Conservation (phyloP, 2,329 filamentous ascomycete species). For the Aotearoamyces nothofagi region DNA sequence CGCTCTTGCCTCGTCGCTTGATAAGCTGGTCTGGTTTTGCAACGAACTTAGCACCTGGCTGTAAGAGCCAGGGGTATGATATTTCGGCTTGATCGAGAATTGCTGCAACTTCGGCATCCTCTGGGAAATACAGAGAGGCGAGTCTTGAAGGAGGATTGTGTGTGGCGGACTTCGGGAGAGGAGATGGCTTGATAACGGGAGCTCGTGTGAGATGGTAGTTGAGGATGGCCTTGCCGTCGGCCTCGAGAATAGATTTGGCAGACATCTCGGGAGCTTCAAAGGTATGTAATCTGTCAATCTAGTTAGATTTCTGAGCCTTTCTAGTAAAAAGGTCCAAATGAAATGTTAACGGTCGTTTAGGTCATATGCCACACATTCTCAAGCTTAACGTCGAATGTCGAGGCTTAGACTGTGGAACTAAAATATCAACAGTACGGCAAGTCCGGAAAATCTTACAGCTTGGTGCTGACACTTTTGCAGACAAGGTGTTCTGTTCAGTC, state of each 20-base stretch:
- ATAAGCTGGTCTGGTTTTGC: slow-evolving; percentile 99
- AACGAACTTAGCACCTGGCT: slow-evolving; percentile 76
- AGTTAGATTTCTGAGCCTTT: too few species aligned
- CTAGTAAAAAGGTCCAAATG: too few species aligned
- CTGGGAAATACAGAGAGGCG: slow-evolving; percentile 84
- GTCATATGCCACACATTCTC: too few species aligned
- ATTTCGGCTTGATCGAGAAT: slow-evolving; percentile 91
- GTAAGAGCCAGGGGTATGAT: slow-evolving; percentile 91
- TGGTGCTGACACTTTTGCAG: too few species aligned
- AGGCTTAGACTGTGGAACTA: too few species aligned
- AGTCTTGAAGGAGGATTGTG: slow-evolving; percentile 90
- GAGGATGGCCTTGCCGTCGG: slow-evolving; percentile 99
- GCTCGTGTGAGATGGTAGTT: slow-evolving; percentile 99
- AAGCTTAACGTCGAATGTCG: too few species aligned
- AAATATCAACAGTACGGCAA: too few species aligned
- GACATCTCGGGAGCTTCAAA: slow-evolving; percentile 46
- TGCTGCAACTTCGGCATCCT: slow-evolving; percentile 66
- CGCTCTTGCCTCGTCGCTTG: slow-evolving; percentile 98
- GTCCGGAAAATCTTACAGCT: too few species aligned
- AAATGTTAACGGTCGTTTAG: too few species aligned
- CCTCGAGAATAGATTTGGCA: slow-evolving; percentile 95
- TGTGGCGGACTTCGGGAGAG: slow-evolving; percentile 66
- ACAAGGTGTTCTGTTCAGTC: too few species aligned
- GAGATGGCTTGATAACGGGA: slow-evolving; percentile 93
- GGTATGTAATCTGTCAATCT: slow-evolving; percentile 11